Conservation (phyloP, 1,284 basidiomycete genomes). For the Ceratobasidium theobromae region DNA sequence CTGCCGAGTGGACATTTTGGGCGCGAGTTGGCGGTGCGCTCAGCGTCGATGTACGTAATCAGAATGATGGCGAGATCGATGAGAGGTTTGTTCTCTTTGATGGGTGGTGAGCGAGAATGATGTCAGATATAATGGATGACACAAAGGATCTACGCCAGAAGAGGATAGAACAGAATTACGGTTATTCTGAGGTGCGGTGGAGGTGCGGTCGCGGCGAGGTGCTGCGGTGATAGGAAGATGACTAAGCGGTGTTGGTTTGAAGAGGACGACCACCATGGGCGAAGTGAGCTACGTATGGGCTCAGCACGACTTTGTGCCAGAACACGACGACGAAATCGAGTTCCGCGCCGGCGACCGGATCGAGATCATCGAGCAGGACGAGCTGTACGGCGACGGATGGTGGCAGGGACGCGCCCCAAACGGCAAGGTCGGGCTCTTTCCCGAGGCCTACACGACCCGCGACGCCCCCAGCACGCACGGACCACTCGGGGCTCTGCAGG, state of each 20-base stretch:
- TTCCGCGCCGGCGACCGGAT: slow-evolving; percentile 88
- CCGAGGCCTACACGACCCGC: slow-evolving; percentile 82
- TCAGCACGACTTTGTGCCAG: slow-evolving; percentile 83
- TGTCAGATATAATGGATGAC: too few relatives aligned
- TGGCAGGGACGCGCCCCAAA: slow-evolving; percentile 89
- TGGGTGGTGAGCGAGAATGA: too few relatives aligned
- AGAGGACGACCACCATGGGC: slow-evolving; percentile 17
- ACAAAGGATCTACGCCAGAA: too few relatives aligned
- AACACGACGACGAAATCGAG: slow-evolving; percentile 91
- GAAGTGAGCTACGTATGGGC: slow-evolving; percentile 66
- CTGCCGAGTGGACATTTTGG: too few relatives aligned
- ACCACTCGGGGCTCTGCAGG: slow-evolving; percentile 32
- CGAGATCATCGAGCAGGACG: slow-evolving; percentile 90
- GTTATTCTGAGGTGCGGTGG: too few relatives aligned
- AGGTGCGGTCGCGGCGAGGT: neutral
- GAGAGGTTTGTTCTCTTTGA: too few relatives aligned
- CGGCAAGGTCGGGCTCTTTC: slow-evolving; percentile 88
- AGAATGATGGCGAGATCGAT: too few relatives aligned
- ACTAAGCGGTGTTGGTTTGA: neutral
- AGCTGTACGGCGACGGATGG: slow-evolving; percentile 96
- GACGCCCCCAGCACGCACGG: slow-evolving; percentile 44
- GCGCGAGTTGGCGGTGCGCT: too few relatives aligned
- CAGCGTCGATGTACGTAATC: too few relatives aligned
- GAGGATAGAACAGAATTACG: too few relatives aligned
- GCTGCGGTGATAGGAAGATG: slow-evolving; percentile 1